Evolutionary conservation across 2,329 filamentous ascomycete species (phyloP).

Genomic region (Fusarium brachygibbosum): DNA sequence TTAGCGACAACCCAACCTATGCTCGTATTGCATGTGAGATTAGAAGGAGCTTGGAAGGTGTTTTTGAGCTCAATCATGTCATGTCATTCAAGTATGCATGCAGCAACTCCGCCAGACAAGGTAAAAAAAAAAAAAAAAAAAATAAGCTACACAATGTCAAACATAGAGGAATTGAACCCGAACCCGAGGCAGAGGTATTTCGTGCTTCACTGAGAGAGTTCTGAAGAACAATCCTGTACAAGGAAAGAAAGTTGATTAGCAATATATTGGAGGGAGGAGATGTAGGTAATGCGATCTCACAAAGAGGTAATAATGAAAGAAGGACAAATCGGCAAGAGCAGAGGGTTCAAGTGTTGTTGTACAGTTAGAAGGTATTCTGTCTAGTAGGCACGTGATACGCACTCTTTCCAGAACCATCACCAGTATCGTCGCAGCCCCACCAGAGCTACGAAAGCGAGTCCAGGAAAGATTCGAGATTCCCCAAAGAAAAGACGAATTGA

Average conservation of each 20-base stretch:
- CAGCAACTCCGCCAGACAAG: background rate
- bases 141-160: background rate
- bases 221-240: background rate
- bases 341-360: background rate
- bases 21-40: conserved; percentile 21
- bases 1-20: conserved; percentile 2
- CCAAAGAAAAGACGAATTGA: background rate
- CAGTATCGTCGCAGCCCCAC: conserved; percentile 18
- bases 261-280: background rate
- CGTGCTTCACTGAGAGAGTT: background rate
- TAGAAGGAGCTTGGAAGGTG: background rate
- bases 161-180: conserved; percentile 1
- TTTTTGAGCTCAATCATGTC: conserved; percentile 18
- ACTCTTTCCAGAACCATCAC: background rate
- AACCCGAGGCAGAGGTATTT: background rate
- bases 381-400: conserved; percentile 15
- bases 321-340: background rate
- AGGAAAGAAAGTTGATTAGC: background rate
- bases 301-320: background rate
- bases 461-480: conserved; percentile 9
- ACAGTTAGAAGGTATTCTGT: background rate
- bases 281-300: background rate
- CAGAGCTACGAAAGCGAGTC: conserved; percentile 11
- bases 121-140: conserved; percentile 34
- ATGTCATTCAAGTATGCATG: conserved; percentile 2